phyloP scores from a whole-genome alignment of 148 eudicot genomes.

The Cornus controversa region DNA sequence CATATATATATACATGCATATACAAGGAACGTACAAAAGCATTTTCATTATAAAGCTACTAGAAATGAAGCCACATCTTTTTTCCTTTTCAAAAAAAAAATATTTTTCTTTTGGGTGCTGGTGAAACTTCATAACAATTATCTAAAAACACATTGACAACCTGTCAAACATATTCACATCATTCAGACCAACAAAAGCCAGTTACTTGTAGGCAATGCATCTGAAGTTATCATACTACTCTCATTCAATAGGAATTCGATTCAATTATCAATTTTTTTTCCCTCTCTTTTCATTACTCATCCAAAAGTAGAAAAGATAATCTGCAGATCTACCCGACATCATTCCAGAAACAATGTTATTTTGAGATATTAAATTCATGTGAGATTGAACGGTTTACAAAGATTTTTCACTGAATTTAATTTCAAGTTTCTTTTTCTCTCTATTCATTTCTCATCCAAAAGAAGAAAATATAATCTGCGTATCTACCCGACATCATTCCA shows the following conservation, averaged over 20 bases:
- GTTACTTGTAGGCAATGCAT: neutral
- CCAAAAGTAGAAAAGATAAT: neutral
- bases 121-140: neutral
- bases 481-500: neutral
- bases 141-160: too few species aligned
- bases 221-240: neutral
- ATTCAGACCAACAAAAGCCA: neutral
- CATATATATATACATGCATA: too few species aligned
- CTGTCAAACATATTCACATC: neutral
- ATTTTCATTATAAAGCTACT: neutral
- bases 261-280: neutral
- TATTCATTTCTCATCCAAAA: too few species aligned
- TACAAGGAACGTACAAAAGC: neutral
- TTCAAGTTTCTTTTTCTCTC: neutral
- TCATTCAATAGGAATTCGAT: neutral
- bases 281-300: neutral
- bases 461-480: neutral
- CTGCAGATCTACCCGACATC: neutral
- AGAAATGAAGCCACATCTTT: neutral
- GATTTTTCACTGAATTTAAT: neutral
- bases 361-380: neutral
- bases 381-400: neutral
- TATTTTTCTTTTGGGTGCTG: neutral
- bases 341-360: neutral
- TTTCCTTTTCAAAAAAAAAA: too few species aligned